Evolutionary conservation across 306 rosid genomes (phyloP).

Genomic region (Adenanthera pavonina): DNA sequence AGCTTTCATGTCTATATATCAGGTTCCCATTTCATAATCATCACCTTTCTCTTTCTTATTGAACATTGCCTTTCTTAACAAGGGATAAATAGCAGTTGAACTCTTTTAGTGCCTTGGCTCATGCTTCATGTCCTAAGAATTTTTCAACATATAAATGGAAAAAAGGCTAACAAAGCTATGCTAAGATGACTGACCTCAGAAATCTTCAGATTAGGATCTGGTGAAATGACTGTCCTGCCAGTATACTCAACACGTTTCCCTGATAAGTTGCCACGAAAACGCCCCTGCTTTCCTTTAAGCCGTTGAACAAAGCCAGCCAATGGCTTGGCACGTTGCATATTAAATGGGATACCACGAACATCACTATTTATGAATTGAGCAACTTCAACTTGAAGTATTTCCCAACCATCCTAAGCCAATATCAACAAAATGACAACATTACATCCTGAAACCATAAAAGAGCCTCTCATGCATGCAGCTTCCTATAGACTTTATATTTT

Average conservation of each 20-base stretch:
- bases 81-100: conserved; percentile 10
- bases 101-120: conserved; percentile 3
- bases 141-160: conserved; percentile 3
- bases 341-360: conserved; percentile 61
- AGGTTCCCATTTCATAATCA: background rate
- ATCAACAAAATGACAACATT: conserved; percentile 42
- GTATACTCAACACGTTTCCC: conserved; percentile 96
- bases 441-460: conserved; percentile 36
- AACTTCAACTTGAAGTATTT: conserved; percentile 72
- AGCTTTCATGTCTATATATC: conserved; percentile 18
- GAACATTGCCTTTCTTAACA: background rate
- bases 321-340: conserved; percentile 56
- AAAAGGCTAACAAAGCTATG: conserved; percentile 26
- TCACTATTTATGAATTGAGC: conserved; percentile 90
- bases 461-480: conserved; percentile 4
- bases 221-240: conserved; percentile 97
- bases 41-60: background rate
- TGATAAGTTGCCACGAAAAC: conserved; percentile 88
- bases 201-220: conserved; percentile 93
- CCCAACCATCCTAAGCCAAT: conserved; percentile 66
- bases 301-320: conserved; percentile 86
- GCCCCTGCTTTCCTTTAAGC: conserved; percentile 93
- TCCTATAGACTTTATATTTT: background rate
- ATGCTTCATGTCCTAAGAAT: conserved; percentile 25
- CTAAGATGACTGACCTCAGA: conserved; percentile 66